Base-by-base conservation (phyloP, 2,329 filamentous ascomycete species). In the Verticillium isaacii region DNA sequence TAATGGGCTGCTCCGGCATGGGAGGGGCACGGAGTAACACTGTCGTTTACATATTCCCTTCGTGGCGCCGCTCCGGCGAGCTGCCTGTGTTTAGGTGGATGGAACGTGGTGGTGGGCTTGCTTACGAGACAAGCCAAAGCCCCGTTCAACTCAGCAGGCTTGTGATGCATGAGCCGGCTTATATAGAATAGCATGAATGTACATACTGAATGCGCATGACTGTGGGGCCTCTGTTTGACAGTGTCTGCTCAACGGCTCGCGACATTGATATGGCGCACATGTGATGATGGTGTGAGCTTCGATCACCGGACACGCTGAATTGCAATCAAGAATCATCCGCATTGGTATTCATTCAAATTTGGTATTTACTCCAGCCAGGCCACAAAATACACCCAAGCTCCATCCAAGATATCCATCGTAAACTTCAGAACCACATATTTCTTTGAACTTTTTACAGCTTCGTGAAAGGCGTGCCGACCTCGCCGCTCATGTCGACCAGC, bases 401-500 rank as follows among this genome's bases (percentile, higher is more conserved):
- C 56, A 5, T 25, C 32, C 32, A 3, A 23, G 19, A 32, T 19
- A 39, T 17, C 37, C 56, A 32, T 55, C 55, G 14, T 56, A 37
- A n/a, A 32, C 36, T 25, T 45, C 15, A n/a, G 45, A n/a, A n/a
- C 11, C 17, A 5, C 29, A 29, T 39, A 2, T 23, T 14, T 15
- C 1, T 14, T 32, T 34, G n/a, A n/a, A n/a, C 19, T 37, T 56
- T 64, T 77, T 75, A 90, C 66, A 90, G 67, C 75, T 92, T 92
- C 34, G 87, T 81, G 75, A 95, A 96, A 0, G 92, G 88, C 9
- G 85, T 93, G 61, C 81, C 85, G 62, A 88, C 89, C 64, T 74
- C 80, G 37, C 89, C 89, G 52, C 87, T 86, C 82, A 93, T 90
- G 74, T 96, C 92, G 2, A 96, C 88, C 34, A 96, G 75, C 1